These are phyloP conservation scores for Lachnellula arida DNA, from an alignment of 2,329 filamentous ascomycete genomes.

Conservation along the genomic window DNA sequence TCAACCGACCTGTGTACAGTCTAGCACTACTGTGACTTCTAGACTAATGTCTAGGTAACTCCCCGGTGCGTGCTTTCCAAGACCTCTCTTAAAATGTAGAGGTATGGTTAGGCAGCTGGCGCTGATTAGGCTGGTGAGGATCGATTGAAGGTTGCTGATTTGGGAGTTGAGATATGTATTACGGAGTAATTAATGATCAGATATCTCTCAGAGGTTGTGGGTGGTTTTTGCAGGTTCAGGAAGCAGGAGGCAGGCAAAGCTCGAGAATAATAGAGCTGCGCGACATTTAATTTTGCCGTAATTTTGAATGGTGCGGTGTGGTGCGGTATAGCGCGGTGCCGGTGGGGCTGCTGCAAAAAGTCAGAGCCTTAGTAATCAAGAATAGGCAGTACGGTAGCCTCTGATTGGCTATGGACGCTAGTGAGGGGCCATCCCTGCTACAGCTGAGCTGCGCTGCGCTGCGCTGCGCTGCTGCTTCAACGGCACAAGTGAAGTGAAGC, in stretches of 20 bases:
- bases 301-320: too few relatives aligned
- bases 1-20: background rate
- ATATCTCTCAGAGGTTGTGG: too few relatives aligned
- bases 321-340: too few relatives aligned
- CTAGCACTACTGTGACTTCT: background rate
- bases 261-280: too few relatives aligned
- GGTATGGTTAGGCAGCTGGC: background rate
- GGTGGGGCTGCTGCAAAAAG: too few relatives aligned
- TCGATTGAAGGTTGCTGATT: background rate
- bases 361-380: background rate
- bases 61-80: background rate
- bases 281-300: too few relatives aligned
- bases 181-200: too few relatives aligned
- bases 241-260: too few relatives aligned
- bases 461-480: background rate
- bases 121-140: background rate
- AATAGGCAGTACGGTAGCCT: background rate
- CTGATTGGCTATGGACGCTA: background rate
- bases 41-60: background rate
- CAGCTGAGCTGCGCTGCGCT: background rate
- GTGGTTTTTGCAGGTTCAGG: too few relatives aligned
- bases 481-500: background rate
- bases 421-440: constrained; percentile 1
- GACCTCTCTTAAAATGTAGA: constrained; percentile 7
- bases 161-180: too few relatives aligned